Base-by-base conservation (phyloP, 805 yeast species). In the Lipomyces oligophaga region DNA sequence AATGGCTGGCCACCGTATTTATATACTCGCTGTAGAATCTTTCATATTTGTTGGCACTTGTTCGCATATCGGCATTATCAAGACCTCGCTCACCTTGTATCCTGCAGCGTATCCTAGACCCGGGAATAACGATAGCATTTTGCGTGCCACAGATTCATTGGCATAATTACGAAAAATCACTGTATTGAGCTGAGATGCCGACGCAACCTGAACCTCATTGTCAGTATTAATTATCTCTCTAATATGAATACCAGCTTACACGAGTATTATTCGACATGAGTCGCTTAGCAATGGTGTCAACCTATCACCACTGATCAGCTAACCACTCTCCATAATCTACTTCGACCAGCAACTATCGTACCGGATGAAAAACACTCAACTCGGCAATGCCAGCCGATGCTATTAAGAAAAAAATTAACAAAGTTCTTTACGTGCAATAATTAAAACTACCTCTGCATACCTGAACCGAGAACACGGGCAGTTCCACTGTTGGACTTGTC, bases 1-100 rank as follows among this genome's bases (percentile, higher is more conserved):
- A 87, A 89, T 38, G 99, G 98, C 73, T 93, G 99, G 41, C 99
- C 99, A 64, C 98, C 97, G 67, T 93, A 93, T 71, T 93, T 93
- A 78, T 93, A 93, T 45, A 93, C 97, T 73, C 99, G 81, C 72
- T 93, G 99, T 59, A 90, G 73, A 59, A 93, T 83, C 64, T 50
- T 25, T 16, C 11, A 15, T 16, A 21, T 25, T 5, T 33, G 18
- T 4, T 32, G 7, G 11, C 5, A 25, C 7, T 22, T 16, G 32
- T 33, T 33, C 11, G 6, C 24, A 15, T 11, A 7, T 3, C 19
- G 20, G 18, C 20, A 16, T 15, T 36, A 11, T 7, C 15, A 15
- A 16, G 11, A 20, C 16, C 4, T 15, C 28, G 70, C 45, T 13
- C 24, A 53, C 59, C 53, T 93, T 93, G 76, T 93, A 93, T 57